A percentile compares a stretch with the other conserved stretches of the same genome.
Evolutionary conservation across 176 grass and related monocot species (phyloP).

Genomic region (Triticum turgidum): DNA sequence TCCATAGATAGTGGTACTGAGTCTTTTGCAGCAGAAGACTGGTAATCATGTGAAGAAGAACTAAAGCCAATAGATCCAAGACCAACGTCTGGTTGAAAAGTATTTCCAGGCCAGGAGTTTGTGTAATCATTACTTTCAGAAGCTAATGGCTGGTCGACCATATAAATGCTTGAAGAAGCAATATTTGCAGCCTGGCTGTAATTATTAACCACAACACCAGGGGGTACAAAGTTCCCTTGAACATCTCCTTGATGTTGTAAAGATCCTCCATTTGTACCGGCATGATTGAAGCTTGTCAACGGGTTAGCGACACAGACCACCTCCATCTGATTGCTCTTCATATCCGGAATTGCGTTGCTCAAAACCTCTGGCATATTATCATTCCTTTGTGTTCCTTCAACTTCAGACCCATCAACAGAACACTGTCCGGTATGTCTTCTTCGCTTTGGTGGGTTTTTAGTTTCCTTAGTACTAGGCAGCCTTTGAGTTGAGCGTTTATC

Average conservation of each 20-base stretch:
- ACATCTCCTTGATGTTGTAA: slow-evolving; percentile 32
- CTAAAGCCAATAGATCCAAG: slow-evolving; percentile 39
- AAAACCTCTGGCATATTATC: slow-evolving; percentile 17
- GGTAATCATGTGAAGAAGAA: slow-evolving; percentile 34
- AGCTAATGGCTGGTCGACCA: slow-evolving; percentile 32
- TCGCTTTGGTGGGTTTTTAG: neutral
- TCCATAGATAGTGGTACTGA: slow-evolving; percentile 29
- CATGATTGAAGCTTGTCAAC: slow-evolving; percentile 18
- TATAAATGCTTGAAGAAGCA: slow-evolving; percentile 49
- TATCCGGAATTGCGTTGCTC: slow-evolving; percentile 30
- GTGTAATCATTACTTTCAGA: slow-evolving; percentile 40
- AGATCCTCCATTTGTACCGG: slow-evolving; percentile 8
- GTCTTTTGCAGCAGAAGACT: slow-evolving; percentile 27
- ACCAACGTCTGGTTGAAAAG: slow-evolving; percentile 18
- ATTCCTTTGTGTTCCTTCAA: slow-evolving; percentile 35
- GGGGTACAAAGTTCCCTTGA: slow-evolving; percentile 29
- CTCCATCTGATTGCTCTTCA: slow-evolving; percentile 26
- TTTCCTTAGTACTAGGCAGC: slow-evolving; percentile 23
- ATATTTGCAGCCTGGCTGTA: slow-evolving; percentile 33
- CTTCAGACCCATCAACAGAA: slow-evolving; percentile 26
- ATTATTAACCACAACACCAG: slow-evolving; percentile 33
- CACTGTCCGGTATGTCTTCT: neutral
- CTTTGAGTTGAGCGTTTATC: slow-evolving; percentile 24
- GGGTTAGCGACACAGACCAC: slow-evolving; percentile 13
- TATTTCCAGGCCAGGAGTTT: slow-evolving; percentile 42